Evolutionary conservation across 306 rosid genomes (phyloP).

Genomic region (Oxytropis ochrocephala): DNA sequence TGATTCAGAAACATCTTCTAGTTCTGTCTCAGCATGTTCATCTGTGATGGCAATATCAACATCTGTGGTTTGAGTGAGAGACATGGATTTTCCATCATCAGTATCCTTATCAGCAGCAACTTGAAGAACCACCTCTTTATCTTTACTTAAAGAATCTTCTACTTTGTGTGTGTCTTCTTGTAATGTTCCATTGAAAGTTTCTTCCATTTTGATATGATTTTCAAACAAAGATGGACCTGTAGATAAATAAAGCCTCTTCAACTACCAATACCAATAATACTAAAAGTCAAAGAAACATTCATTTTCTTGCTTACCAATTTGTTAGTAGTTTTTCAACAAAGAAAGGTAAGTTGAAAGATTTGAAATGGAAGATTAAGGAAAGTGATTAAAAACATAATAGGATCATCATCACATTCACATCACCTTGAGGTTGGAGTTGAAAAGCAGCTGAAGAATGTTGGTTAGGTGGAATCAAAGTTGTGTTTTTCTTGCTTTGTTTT

Average conservation of each 20-base stretch:
- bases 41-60: constrained; percentile 8
- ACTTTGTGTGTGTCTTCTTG: constrained; percentile 28
- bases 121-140: constrained; percentile 20
- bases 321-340: not conserved
- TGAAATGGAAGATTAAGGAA: not conserved
- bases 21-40: constrained; percentile 8
- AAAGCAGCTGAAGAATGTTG: constrained; percentile 29
- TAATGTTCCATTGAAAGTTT: constrained; percentile 26
- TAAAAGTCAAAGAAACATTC: not conserved
- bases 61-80: not conserved
- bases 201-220: constrained; percentile 37
- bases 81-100: not conserved
- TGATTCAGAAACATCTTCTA: constrained; percentile 16
- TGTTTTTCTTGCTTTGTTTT: constrained; percentile 19
- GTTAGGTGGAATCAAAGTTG: constrained; percentile 29
- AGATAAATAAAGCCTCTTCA: constrained; percentile 9
- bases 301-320: not conserved
- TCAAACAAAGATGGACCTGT: constrained; percentile 1
- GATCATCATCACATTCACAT: not conserved
- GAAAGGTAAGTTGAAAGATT: not conserved
- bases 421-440: constrained; percentile 26
- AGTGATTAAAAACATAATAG: not conserved
- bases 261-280: constrained; percentile 6
- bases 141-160: constrained; percentile 15
- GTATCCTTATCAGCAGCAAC: constrained; percentile 1